Evolutionary conservation across 345 rosid genomes (phyloP), one percentile per base, ranked within the genome.

Genomic region (Toxicodendron radicans): DNA sequence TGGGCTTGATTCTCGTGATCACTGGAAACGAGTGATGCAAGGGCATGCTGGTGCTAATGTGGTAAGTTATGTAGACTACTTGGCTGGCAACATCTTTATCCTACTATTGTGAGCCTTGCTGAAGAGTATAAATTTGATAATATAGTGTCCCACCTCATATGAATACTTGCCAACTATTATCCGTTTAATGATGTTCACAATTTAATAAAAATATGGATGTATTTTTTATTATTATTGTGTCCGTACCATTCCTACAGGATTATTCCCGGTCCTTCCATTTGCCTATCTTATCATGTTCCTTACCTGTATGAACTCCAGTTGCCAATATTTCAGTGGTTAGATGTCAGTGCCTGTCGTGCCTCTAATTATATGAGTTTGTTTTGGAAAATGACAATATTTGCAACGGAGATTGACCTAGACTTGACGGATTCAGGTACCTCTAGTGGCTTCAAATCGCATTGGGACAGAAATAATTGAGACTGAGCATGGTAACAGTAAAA

Each of bases 1-100:
- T 21, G 98, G 97, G 69, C 90, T 93, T 72, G 96, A 93, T 88
- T 95, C 97, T 14, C 69, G 87, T 79, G 96, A 91, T 74, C 99
- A 95, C 78, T 95, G 95, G 99, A 92, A 58, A 76, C 81, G 95
- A 76, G 99, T 90, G 68, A 90, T 93, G 98, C 99, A 95, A 83
- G 98, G 99, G 23, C 98, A 95, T 88, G 93, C 99, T 73, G 99
- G 96, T 64, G 98, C 98, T 69, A 93, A 93, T 80, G 66, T 95
- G 93, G 95, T 95, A 83, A 75, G 89, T 74, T 52, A 65, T 38
- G 38, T 58, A 14, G 57, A 63, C 68, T 74, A 49, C 73, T 49
- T 58, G 32, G 24, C 56, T 21, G 52, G 20, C 48, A 45, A 10
- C 64, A 63, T 62, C 66, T 53, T 66, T 43, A n/a, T 48, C 45